Conservation (phyloP, 164 flowering plant genomes). For the Stephania cephalantha region DNA sequence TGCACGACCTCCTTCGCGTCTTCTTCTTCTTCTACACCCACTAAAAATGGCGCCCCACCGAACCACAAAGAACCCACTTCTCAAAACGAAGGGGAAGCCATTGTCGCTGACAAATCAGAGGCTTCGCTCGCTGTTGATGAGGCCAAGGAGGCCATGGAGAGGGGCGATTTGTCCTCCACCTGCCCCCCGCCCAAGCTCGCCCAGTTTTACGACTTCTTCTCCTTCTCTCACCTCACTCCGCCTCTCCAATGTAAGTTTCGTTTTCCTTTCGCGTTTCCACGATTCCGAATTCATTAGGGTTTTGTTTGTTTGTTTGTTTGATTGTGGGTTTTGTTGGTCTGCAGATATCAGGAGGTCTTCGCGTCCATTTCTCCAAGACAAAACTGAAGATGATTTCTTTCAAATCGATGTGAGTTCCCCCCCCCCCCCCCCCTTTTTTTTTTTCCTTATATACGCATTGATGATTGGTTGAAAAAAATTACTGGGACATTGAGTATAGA, state of each 20-base stretch:
- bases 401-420: constrained; percentile 70
- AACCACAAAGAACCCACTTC: constrained; percentile 24
- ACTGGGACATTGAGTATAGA: not conserved
- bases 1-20: constrained; percentile 67
- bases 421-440: not conserved
- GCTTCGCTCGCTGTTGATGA: constrained; percentile 11
- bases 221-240: constrained; percentile 70
- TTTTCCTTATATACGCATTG: constrained; percentile 2
- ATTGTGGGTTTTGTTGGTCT: constrained; percentile 9
- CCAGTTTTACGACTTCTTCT: constrained; percentile 90
- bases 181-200: constrained; percentile 76
- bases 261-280: not conserved
- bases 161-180: constrained; percentile 44
- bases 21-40: constrained; percentile 31
- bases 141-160: constrained; percentile 25
- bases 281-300: not conserved
- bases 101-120: constrained; percentile 11
- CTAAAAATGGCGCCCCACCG: constrained; percentile 30
- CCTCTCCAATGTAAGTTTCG: constrained; percentile 68
- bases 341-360: constrained; percentile 76
- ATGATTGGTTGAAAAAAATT: not conserved
- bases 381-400: constrained; percentile 73
- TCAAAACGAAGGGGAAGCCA: constrained; percentile 15
- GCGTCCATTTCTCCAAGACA: constrained; percentile 70
- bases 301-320: not conserved